phyloP scores from a whole-genome alignment of 1,139 yeast species.

The Dujonia santamariae region DNA sequence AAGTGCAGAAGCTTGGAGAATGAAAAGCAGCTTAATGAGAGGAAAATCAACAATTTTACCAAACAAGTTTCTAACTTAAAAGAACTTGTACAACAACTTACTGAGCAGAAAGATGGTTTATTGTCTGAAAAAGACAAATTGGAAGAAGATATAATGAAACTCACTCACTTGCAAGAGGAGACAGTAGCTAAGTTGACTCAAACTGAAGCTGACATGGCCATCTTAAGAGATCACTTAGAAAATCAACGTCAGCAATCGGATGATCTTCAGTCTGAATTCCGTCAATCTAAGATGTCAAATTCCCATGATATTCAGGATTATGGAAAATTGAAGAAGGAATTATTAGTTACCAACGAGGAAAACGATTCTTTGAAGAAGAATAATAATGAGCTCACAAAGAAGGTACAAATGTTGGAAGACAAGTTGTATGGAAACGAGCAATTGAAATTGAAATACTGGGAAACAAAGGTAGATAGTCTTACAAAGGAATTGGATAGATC shows the following conservation, averaged over 20 bases:
- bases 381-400: conserved; percentile 32
- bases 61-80: conserved; percentile 53
- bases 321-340: conserved; percentile 35
- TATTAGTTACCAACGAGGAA: conserved; percentile 39
- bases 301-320: conserved; percentile 34
- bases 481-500: conserved; percentile 29
- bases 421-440: conserved; percentile 46
- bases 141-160: conserved; percentile 42
- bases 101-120: conserved; percentile 48
- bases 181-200: conserved; percentile 34
- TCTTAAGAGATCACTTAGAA: conserved; percentile 37
- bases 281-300: conserved; percentile 31
- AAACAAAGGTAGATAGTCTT: conserved; percentile 32
- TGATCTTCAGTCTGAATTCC: conserved; percentile 33
- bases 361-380: conserved; percentile 39
- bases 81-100: conserved; percentile 49
- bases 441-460: conserved; percentile 44
- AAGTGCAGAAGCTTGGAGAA: conserved; percentile 47
- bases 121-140: conserved; percentile 45
- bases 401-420: conserved; percentile 35
- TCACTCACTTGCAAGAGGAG: conserved; percentile 44
- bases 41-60: conserved; percentile 43
- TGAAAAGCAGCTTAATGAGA: conserved; percentile 43
- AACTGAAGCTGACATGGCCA: conserved; percentile 25
- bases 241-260: conserved; percentile 31